Evolutionary conservation across 108 stramenopile species (phyloP), one percentile per base, ranked within the genome.

Genomic region (Pinguiococcus pyrenoidosus): DNA sequence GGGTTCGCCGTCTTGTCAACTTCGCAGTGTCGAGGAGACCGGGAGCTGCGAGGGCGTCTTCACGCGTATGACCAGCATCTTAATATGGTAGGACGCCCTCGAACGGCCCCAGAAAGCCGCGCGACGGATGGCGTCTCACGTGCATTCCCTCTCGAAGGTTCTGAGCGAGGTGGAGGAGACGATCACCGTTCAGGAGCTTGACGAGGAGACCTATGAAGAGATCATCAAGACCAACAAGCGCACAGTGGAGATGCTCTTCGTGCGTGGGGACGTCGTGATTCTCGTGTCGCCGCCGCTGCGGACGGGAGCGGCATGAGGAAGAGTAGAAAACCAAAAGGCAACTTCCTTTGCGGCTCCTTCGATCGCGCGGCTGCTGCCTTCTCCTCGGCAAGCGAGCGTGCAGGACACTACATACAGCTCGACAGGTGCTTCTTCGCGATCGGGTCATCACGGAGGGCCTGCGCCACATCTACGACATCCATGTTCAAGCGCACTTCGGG

Each of bases 51-150:
- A 27, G 99, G 99, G 8, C 7, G 2, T 24, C 13, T 2, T 2
- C 66, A 77, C 85, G 94, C 93, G 0, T 99, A 86, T 66, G 98
- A 99, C 58, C 89, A 96, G 62, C 98, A 99, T 72, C 73, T 99
- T 45, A 96, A 99, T 66, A 88, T 99, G 90, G 88, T n/a, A n/a
- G n/a, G n/a, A n/a, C n/a, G n/a, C n/a, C n/a, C n/a, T n/a, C n/a
- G n/a, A n/a, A n/a, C n/a, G n/a, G n/a, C n/a, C n/a, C n/a, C n/a
- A n/a, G n/a, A n/a, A n/a, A n/a, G n/a, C n/a, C n/a, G n/a, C n/a
- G n/a, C n/a, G n/a, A n/a, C n/a, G n/a, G n/a, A n/a, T n/a, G n/a
- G n/a, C n/a, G n/a, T n/a, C n/a, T n/a, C n/a, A n/a, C n/a, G n/a
- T n/a, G n/a, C n/a, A n/a, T n/a, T n/a, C n/a, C n/a, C n/a, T n/a